phyloP scores from a whole-genome alignment of 2,329 filamentous ascomycete species.

The Saccharata proteae region DNA sequence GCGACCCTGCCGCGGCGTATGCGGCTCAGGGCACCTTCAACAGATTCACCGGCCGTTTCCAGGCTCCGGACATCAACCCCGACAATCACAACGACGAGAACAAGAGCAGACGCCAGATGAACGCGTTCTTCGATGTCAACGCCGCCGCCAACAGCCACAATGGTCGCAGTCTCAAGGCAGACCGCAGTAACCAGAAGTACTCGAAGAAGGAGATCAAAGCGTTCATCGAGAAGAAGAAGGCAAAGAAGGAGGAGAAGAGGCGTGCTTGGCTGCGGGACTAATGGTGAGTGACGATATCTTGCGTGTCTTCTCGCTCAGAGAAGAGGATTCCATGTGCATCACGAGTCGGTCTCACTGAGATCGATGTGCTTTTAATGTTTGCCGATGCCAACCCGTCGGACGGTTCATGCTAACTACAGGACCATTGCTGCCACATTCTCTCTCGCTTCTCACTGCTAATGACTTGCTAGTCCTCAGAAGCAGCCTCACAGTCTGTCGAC shows the following conservation, averaged over 20 bases:
- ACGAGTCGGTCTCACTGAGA: too few relatives aligned
- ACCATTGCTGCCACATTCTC: too few relatives aligned
- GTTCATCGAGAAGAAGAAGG: constrained; percentile 80
- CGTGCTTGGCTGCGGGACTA: constrained; percentile 82
- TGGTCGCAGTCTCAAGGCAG: constrained; percentile 80
- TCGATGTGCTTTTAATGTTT: too few relatives aligned
- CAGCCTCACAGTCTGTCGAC: too few relatives aligned
- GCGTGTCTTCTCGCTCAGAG: too few relatives aligned
- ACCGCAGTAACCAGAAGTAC: constrained; percentile 73
- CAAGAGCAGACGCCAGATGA: constrained; percentile 80
- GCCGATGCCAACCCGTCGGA: too few relatives aligned
- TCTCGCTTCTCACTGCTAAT: too few relatives aligned
- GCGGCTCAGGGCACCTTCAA: constrained; percentile 70
- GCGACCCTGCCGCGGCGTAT: constrained; percentile 38
- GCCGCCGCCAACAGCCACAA: constrained; percentile 84
- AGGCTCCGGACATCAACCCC: constrained; percentile 52
- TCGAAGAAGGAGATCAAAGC: constrained; percentile 77
- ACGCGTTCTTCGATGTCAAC: constrained; percentile 91
- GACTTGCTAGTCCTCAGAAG: too few relatives aligned
- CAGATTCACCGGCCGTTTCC: constrained; percentile 76
- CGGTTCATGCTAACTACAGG: too few relatives aligned
- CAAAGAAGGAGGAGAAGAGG: constrained; percentile 88
- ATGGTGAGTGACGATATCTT: too few relatives aligned
- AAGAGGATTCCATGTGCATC: too few relatives aligned
- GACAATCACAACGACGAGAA: constrained; percentile 77